Evolutionary conservation across 1,284 basidiomycete genomes (phyloP), one percentile per base, ranked within the genome.

Genomic region (Leccinum variabile): DNA sequence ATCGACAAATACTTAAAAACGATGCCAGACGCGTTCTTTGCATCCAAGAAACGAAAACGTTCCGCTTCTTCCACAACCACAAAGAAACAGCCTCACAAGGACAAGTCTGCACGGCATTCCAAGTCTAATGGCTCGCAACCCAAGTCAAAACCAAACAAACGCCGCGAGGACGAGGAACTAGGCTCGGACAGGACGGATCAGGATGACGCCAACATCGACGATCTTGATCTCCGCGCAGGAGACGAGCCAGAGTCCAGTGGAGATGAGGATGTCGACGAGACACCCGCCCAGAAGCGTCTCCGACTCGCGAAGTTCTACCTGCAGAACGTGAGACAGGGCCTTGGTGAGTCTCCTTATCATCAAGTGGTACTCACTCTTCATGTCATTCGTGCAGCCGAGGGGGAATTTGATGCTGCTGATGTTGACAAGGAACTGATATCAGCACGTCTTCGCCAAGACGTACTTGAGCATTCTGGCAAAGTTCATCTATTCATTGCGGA

Each of bases 341-440:
- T 92, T 59, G 90, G 92, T 91, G 69, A 75, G 88, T 80, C 3
- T 55, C 5, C 39, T 54, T n/a, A 5, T 49, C 55, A 32, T 5
- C 49, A 3, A 52, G 28, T 11, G 6, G 28, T 52, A 25, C 14
- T 25, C 18, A 5, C 7, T 8, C 6, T 50, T 71, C 52, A 62
- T 60, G 30, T 39, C 33, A 25, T 13, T 32, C 39, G 35, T 66
- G 16, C 65, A 89, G 90, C 85, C 57, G 92, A 93, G 35, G 91
- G 89, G 35, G 93, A 95, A 65, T 94, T 89, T 66, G 96, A 99
- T 72, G 97, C 97, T 3, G 94, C 93, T 0, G 94, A 96, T 67
- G 88, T 97, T 56, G 96, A 98, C 80, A 85, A 87, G 67, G 95
- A 98, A 66, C 84, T 97, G 67, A 94, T 99, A 65, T 92, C 94